Percentiles rank a stretch among this genome's conserved stretches.
phyloP scores from a whole-genome alignment of 371 early-diverging fungal genomes.

The Mortierella sp. region DNA sequence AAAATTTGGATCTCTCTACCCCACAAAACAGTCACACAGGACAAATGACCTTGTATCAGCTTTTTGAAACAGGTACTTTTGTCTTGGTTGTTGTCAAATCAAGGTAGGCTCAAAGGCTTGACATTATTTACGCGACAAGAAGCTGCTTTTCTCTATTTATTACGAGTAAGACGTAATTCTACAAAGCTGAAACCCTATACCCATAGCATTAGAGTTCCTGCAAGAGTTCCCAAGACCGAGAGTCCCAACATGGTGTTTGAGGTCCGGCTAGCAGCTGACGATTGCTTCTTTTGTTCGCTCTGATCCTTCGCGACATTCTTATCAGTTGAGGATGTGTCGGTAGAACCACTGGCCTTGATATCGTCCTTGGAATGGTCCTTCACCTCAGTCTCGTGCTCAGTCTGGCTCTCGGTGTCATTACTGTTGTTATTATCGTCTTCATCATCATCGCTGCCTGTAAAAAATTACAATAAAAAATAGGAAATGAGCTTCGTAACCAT shows the following conservation, averaged over 20 bases:
- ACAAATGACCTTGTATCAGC: neutral
- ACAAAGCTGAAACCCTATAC: neutral
- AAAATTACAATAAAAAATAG: neutral
- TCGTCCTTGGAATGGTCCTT: neutral
- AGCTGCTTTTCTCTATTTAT: neutral
- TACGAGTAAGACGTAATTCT: too few relatives aligned
- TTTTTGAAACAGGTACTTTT: neutral
- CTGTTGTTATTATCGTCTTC: constrained; percentile 12
- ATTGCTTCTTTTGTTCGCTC: neutral
- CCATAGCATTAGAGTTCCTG: constrained; percentile 10
- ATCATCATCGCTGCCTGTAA: constrained; percentile 4
- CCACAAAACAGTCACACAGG: constrained; percentile 12
- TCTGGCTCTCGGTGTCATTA: constrained; percentile 5
- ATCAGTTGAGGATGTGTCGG: neutral
- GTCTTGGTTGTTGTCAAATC: too few relatives aligned
- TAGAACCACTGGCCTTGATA: neutral
- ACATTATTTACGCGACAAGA: neutral
- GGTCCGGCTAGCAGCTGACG: neutral
- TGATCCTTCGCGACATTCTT: constrained; percentile 5
- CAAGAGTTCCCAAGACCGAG: constrained; percentile 5
- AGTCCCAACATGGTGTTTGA: neutral
- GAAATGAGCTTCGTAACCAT: neutral
- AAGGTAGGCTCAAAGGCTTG: neutral
- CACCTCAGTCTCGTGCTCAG: neutral
- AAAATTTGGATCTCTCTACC: neutral